Percentiles rank a stretch among this genome's conserved stretches.
Evolutionary conservation across 345 rosid species (phyloP).

Genomic region (Brassica incana): DNA sequence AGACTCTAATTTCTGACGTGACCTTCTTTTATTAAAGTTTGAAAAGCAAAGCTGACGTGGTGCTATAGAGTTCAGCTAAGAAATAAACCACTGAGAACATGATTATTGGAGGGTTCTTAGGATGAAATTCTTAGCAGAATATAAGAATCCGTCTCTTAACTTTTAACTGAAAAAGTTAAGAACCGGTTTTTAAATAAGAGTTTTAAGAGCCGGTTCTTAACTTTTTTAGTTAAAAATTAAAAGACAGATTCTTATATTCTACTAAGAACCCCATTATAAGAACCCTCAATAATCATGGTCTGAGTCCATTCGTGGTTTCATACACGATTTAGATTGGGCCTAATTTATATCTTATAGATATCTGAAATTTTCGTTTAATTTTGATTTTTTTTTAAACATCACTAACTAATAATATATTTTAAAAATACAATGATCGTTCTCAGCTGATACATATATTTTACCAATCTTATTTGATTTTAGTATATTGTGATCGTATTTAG

Average conservation of each 20-base stretch:
- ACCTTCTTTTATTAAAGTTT: neutral
- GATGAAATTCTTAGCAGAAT: no score
- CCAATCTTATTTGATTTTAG: neutral
- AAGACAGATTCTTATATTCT: no score
- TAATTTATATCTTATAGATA: neutral
- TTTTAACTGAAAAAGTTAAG: no score
- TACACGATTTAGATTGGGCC: neutral
- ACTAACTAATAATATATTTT: neutral
- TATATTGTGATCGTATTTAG: neutral
- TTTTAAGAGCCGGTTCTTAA: no score
- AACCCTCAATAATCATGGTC: no score
- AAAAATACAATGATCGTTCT: neutral
- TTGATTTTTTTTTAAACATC: neutral
- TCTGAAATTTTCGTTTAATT: neutral
- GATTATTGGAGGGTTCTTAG: no score
- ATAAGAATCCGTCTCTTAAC: no score
- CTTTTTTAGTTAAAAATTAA: no score
- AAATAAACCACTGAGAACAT: neutral
- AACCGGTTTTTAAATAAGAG: no score
- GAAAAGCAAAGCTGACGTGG: neutral
- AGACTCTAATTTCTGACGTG: neutral
- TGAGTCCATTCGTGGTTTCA: neutral
- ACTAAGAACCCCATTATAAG: no score
- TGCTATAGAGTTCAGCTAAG: neutral
- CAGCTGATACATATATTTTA: neutral